phyloP scores from a whole-genome alignment of 1,139 yeast species.

The Geotrichum restrictum region DNA sequence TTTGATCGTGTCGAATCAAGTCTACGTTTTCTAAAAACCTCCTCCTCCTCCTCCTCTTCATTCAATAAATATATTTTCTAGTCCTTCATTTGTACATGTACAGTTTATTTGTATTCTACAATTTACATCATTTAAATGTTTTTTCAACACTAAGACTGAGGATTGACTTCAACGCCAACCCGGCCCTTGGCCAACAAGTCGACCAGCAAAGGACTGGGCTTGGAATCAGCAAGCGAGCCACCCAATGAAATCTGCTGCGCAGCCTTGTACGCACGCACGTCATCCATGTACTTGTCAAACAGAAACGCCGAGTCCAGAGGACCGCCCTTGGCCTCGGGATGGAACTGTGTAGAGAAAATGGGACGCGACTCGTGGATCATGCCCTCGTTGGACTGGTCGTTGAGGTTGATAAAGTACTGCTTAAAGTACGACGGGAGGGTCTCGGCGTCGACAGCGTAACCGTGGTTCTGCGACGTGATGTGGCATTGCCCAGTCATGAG shows the following conservation, averaged over 20 bases:
- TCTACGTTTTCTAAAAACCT: too few species aligned
- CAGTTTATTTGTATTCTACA: too few species aligned
- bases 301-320: slow-evolving; percentile 87
- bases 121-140: too few species aligned
- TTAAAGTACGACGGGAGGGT: slow-evolving; percentile 75
- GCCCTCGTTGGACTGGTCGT: slow-evolving; percentile 95
- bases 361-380: slow-evolving; percentile 86
- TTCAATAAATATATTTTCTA: too few species aligned
- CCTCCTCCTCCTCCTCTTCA: too few species aligned
- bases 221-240: slow-evolving; percentile 44
- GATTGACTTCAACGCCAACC: slow-evolving; percentile 48
- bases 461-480: slow-evolving; percentile 97
- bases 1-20: too few species aligned
- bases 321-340: slow-evolving; percentile 99
- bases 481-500: slow-evolving; percentile 87
- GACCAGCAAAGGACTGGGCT: slow-evolving; percentile 58
- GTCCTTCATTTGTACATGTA: too few species aligned
- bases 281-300: slow-evolving; percentile 81
- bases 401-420: slow-evolving; percentile 85
- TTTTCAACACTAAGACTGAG: slow-evolving; percentile 23
- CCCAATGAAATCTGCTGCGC: slow-evolving; percentile 30
- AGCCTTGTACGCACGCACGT: slow-evolving; percentile 58
- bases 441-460: slow-evolving; percentile 86
- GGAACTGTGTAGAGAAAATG: slow-evolving; percentile 93
- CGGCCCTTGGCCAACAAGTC: slow-evolving; percentile 84